A percentile compares a stretch with the other conserved stretches of the same genome.
Evolutionary conservation across 176 grass and related monocot species (phyloP).

Genomic region (Alopecurus myosuroides): DNA sequence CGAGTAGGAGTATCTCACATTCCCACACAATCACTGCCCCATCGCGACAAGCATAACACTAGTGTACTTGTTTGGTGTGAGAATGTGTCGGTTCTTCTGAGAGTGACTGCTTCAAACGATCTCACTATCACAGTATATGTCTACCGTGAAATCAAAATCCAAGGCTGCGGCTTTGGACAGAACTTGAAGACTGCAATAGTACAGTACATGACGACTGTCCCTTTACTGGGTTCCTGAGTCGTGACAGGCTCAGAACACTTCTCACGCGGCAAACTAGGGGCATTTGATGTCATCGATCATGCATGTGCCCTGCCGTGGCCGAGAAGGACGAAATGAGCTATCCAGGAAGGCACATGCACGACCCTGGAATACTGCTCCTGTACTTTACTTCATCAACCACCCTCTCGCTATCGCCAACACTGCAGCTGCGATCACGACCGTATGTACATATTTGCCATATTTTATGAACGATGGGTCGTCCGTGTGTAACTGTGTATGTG

Average conservation of each 20-base stretch:
- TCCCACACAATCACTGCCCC: not conserved
- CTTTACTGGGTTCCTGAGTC: not conserved
- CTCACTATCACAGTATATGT: not conserved
- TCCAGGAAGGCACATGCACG: not conserved
- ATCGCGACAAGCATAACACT: not conserved
- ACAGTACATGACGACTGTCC: not conserved
- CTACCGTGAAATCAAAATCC: not conserved
- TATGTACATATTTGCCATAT: not conserved
- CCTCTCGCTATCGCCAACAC: not conserved
- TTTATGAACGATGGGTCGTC: not conserved
- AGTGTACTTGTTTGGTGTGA: not conserved
- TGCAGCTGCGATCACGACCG: not conserved
- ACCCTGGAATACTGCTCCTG: not conserved
- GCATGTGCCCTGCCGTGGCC: not conserved
- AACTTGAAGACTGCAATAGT: not conserved
- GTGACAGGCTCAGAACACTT: not conserved
- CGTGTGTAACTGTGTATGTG: not conserved
- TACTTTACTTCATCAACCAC: constrained; percentile 6
- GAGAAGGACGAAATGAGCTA: not conserved
- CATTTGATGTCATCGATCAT: not conserved
- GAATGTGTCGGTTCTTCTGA: too few relatives aligned
- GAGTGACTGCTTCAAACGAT: too few relatives aligned
- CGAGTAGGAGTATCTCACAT: not conserved
- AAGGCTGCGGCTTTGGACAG: not conserved
- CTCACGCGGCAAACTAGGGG: not conserved